phyloP scores from a whole-genome alignment of 345 rosid genomes.

The Physaria fendleri region DNA sequence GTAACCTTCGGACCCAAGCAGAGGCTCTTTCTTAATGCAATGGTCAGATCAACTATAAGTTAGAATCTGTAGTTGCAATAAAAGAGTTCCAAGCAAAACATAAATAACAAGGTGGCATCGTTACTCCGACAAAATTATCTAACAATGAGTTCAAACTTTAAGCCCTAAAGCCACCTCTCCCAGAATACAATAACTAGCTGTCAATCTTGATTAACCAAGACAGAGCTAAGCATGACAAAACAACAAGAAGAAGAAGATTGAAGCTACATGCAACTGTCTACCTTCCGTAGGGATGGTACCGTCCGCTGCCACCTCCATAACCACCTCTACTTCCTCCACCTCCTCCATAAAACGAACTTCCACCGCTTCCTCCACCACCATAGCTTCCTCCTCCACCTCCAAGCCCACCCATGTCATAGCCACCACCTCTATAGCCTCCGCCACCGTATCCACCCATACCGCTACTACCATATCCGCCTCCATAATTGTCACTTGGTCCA shows the following conservation, averaged over 20 bases:
- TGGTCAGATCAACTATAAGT: too few relatives aligned
- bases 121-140: conserved; percentile 10
- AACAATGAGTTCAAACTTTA: conserved; percentile 12
- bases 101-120: background rate
- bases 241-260: background rate
- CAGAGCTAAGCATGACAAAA: background rate
- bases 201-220: conserved; percentile 14
- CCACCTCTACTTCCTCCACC: conserved; percentile 60
- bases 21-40: too few relatives aligned
- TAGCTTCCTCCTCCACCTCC: conserved; percentile 52
- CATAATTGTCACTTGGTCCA: conserved; percentile 38
- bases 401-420: conserved; percentile 37
- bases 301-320: conserved; percentile 43
- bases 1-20: too few relatives aligned
- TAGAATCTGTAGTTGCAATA: conserved; percentile 7
- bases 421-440: conserved; percentile 36
- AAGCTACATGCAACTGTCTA: conserved; percentile 32
- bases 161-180: conserved; percentile 15
- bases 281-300: conserved; percentile 91
- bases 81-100: background rate
- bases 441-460: conserved; percentile 35
- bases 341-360: conserved; percentile 48
- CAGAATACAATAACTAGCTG: conserved; percentile 20
- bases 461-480: conserved; percentile 39
- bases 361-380: conserved; percentile 32